Base-by-base conservation (phyloP, 805 yeast genomes). In the Phaffomyces antillensis region DNA sequence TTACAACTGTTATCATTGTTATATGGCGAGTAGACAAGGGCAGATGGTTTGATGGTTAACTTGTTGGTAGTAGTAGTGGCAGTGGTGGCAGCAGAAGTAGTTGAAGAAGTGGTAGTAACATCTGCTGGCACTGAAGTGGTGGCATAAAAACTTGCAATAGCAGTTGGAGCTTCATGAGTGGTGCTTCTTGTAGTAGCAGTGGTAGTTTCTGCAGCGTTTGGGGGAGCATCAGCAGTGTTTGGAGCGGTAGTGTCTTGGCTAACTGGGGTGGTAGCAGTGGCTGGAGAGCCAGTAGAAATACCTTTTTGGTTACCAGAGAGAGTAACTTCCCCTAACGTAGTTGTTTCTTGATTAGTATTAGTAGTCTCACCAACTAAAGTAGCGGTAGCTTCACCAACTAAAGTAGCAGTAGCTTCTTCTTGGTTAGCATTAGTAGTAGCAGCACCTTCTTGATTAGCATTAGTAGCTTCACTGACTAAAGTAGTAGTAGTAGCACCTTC, bases 11-110 rank as follows among this genome's bases (percentile, higher is more conserved):
- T 76, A 58, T 77, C 81, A 58, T 77, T 63, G 45, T 74, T 72
- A 68, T 87, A 90, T 36, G 97, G 97, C 24, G 87, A 79, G 68
- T 85, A 85, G 34, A 79, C 90, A 45, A 85, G 71, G 18, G 79
- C 75, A 32, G 68, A 62, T 53, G 91, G 91, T 33, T 60, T 60
- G 25, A 74, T 18, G 15, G 44, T 38, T 23, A 46, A 15, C 12
- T 44, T 42, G 36, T 58, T 23, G 12, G 67, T 39, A 17, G 64
- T 36, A 12, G 23, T 3, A 15, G 20, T 18, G 7, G 36, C 23
- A 17, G 36, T 17, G 20, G 36, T 34, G 5, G 20, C 13, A 34
- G 36, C 18, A 17, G 36, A 11, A 17, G 24, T 47, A 13, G 67
- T 45, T 33, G 63, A 18, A 20, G 64, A 36, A 13, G 57, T 28